Conservation (phyloP, 2,329 filamentous ascomycete species). For the Botrytis byssoidea region DNA sequence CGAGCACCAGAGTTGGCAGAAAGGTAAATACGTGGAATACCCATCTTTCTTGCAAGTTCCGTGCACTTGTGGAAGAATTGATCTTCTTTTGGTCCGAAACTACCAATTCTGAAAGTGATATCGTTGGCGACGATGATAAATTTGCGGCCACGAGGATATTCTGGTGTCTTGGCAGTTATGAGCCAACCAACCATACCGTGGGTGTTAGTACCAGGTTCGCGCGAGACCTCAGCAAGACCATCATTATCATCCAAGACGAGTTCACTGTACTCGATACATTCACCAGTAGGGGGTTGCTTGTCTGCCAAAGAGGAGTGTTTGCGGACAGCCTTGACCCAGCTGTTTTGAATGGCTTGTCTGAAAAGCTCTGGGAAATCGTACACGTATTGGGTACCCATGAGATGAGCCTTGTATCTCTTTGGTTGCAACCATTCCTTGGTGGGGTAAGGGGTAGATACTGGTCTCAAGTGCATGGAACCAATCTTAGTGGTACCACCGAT, state of each 20-base stretch:
- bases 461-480: constrained; percentile 88
- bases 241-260: constrained; percentile 93
- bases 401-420: constrained; percentile 98
- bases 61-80: constrained; percentile 99
- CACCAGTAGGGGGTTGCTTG: constrained; percentile 79
- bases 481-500: constrained; percentile 94
- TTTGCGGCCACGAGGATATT: constrained; percentile 87
- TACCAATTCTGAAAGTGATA: constrained; percentile 98
- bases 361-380: constrained; percentile 99
- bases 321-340: constrained; percentile 75
- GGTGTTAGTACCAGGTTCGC: constrained; percentile 90
- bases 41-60: constrained; percentile 87
- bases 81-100: constrained; percentile 94
- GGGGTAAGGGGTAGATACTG: constrained; percentile 88
- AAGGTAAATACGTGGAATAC: constrained; percentile 94
- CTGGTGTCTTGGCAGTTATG: constrained; percentile 88
- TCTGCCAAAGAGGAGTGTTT: constrained; percentile 71
- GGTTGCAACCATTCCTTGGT: constrained; percentile 99
- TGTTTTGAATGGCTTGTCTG: constrained; percentile 95
- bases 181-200: constrained; percentile 99
- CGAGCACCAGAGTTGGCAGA: constrained; percentile 99
- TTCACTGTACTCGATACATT: constrained; percentile 92
- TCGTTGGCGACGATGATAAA: constrained; percentile 99
- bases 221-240: constrained; percentile 86
- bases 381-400: constrained; percentile 99